Percentiles rank a stretch among this genome's conserved stretches.
phyloP scores from a whole-genome alignment of 805 yeast genomes.

The Candida dendrica region DNA sequence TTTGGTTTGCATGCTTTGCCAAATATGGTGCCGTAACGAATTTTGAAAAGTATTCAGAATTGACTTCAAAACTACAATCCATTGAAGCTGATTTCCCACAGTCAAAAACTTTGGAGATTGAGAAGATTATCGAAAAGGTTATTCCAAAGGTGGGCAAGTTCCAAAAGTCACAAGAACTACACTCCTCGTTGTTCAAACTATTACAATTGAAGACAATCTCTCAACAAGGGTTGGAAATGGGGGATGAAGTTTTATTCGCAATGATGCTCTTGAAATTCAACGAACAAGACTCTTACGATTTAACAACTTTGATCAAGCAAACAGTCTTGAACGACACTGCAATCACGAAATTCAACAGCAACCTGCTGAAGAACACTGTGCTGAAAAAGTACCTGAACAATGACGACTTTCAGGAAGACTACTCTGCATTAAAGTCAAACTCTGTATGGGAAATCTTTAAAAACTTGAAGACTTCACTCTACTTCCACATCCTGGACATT shows the following conservation, averaged over 20 bases:
- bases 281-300: slow-evolving; percentile 13
- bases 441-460: slow-evolving; percentile 5
- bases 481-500: slow-evolving; percentile 15
- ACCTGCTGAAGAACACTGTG: slow-evolving; percentile 7
- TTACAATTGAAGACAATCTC: slow-evolving; percentile 30
- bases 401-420: slow-evolving; percentile 7
- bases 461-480: slow-evolving; percentile 4
- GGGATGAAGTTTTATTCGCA: slow-evolving; percentile 27
- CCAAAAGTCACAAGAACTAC: slow-evolving; percentile 6
- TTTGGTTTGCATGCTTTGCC: slow-evolving; percentile 11
- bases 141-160: slow-evolving; percentile 11
- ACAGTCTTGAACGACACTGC: slow-evolving; percentile 9
- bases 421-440: slow-evolving; percentile 4
- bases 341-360: slow-evolving; percentile 12
- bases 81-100: slow-evolving; percentile 22
- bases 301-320: slow-evolving; percentile 11
- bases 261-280: slow-evolving; percentile 14
- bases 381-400: slow-evolving; percentile 7
- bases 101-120: slow-evolving; percentile 23
- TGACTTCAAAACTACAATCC: slow-evolving; percentile 21
- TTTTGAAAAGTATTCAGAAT: slow-evolving; percentile 32
- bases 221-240: slow-evolving; percentile 24
- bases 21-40: slow-evolving; percentile 7
- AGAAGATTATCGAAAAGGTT: slow-evolving; percentile 9
- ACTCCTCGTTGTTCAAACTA: slow-evolving; percentile 20